Evolutionary conservation across 2,329 filamentous ascomycete species (phyloP).

Genomic region (Aureobasidium sp.): DNA sequence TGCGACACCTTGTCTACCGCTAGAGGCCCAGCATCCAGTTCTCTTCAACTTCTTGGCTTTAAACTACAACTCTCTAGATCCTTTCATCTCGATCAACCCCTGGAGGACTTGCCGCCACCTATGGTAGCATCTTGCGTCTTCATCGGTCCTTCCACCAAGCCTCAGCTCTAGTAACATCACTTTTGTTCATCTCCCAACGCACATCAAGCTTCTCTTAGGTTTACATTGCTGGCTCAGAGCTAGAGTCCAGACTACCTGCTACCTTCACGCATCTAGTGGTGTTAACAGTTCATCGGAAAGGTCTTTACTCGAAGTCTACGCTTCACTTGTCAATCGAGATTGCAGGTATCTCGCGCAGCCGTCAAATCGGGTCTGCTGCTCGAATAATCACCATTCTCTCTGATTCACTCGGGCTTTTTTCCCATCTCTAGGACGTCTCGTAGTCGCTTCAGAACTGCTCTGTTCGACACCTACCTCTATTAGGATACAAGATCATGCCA

Average conservation of each 20-base stretch:
- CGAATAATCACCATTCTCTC: no score
- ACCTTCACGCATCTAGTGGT: neutral
- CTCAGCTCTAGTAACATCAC: neutral
- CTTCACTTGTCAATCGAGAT: neutral
- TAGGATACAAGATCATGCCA: neutral
- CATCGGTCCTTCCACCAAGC: neutral
- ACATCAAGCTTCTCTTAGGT: neutral
- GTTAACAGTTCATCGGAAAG: neutral
- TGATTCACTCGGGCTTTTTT: neutral
- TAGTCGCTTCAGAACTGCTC: neutral
- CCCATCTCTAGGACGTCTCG: neutral
- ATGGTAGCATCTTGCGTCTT: neutral
- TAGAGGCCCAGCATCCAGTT: neutral
- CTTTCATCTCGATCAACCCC: neutral
- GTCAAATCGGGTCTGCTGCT: neutral
- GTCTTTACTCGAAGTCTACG: neutral
- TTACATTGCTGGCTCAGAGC: neutral
- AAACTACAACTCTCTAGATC: neutral
- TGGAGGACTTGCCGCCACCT: neutral
- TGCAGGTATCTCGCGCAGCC: neutral
- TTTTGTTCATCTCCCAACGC: no score
- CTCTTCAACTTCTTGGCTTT: neutral
- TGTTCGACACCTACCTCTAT: neutral
- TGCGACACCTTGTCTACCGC: neutral
- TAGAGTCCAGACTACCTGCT: neutral